Base-by-base conservation (phyloP, 75 land plant genomes). In the Pseudotsuga menziesii region DNA sequence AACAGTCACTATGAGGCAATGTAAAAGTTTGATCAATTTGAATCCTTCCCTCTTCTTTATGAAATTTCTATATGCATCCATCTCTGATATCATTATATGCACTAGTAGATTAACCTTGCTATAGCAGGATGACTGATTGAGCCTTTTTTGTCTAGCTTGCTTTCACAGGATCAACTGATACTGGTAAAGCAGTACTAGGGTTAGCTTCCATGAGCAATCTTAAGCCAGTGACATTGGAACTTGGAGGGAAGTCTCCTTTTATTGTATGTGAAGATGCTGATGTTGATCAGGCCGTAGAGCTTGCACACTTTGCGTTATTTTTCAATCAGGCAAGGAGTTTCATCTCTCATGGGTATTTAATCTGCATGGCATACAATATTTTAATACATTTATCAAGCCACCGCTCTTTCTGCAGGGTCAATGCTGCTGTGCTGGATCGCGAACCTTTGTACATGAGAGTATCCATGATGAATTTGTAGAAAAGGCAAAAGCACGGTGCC, bases 171-270 rank as follows among this genome's bases (percentile, higher is more conserved):
- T 87, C 89, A 15, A 87, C 89, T 4, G 82, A 57, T 26, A 80
- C 82, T 20, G 89, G 88, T 14, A 71, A 85, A 76, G 55, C 57
- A 20, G 74, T 87, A 8, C 58, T 87, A 77, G 82, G 64, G 17
- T 60, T 80, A 19, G 88, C 89, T 32, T 86, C 89, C 25, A 56
- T 20, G 54, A 87, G 89, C 79, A 87, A 87, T 55, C 73, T 87
- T 76, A 87, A 87, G 79, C n/a, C 78, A 19, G 89, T 87, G 73
- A 87, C 89, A 20, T 58, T 87, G 61, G 89, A 87, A 66, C 84
- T 87, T 7, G 89, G 89, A 61, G 89, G 89, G 19, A 87, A 87
- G 69, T 87, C 89, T 1, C 88, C 89, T 60, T 82, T 87, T 60
- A 87, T 87, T 36, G 73, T 87, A 61, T 82, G 89, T 57, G 84